A percentile compares a stretch with the other conserved stretches of the same genome.
Conservation (phyloP, 176 grass and related monocot genomes). For the Triticum turgidum region DNA sequence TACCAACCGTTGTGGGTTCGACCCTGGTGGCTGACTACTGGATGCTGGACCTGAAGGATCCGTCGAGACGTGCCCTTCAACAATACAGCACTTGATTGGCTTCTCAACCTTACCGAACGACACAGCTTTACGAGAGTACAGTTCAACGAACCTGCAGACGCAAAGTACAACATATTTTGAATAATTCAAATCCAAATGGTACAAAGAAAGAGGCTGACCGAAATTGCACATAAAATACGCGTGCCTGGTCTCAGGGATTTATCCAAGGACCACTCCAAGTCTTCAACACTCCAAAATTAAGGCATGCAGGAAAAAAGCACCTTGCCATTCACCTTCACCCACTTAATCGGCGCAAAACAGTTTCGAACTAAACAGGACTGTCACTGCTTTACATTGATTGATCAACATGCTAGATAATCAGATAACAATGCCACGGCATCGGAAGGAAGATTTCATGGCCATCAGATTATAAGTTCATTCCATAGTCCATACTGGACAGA, state of each 20-base stretch:
- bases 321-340: no score
- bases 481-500: no score
- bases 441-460: no score
- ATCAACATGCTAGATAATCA: no score
- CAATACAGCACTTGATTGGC: conserved; percentile 50
- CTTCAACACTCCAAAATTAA: background rate
- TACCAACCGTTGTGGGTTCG: conserved; percentile 29
- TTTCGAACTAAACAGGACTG: no score
- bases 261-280: background rate
- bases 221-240: background rate
- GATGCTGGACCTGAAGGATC: conserved; percentile 22
- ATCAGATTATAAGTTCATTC: no score
- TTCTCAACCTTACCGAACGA: conserved; percentile 69
- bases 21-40: background rate
- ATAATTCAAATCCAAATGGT: background rate
- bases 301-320: no score
- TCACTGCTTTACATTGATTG: no score
- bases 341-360: no score
- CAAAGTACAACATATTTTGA: conserved; percentile 5
- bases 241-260: background rate
- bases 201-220: background rate
- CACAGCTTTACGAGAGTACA: conserved; percentile 46
- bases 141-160: conserved; percentile 51
- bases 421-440: no score
- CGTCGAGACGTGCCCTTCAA: conserved; percentile 4